Evolutionary conservation across 2,329 filamentous ascomycete species (phyloP), one percentile per base, ranked within the genome.

Genomic region (Zopfia rhizophila): DNA sequence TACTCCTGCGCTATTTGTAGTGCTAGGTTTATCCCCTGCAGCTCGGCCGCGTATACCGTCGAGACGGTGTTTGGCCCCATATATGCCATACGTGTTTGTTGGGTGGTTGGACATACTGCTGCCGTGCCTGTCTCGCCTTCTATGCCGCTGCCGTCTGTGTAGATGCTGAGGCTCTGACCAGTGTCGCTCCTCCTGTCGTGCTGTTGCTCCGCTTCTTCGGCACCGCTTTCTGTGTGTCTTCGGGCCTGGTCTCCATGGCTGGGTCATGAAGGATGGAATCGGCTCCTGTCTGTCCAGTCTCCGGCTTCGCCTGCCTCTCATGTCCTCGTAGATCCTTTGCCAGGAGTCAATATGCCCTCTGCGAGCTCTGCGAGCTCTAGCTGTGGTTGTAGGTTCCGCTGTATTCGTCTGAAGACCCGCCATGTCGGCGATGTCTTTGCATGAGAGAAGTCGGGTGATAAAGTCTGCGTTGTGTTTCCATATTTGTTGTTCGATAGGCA

Each of bases 61-160:
- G 31, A 58, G 14, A 31, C 38, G 29, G 35, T 47, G 16, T 42
- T 28, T 43, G 21, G 29, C 3, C 50, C 50, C 17, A 60, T 44
- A 23, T 60, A 44, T 35, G 43, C 41, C n/a, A 40, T 45, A 24
- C 30, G 36, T 24, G 37, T 43, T 38, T 56, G n/a, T 33, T 60
- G 24, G 19, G 23, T 54, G 10, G 51, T 39, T 25, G 40, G 57
- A 25, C 46, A 60, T 8, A 56, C 40, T 35, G 46, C 55, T 22
- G 36, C 44, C 10, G 52, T 51, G 11, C 54, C 44, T 21, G 45
- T 58, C 31, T 52, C 32, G 23, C 46, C 40, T n/a, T 58, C 31
- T 29, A 56, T 60, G 11, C 57, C 38, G 36, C 58, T 61, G 5
- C 58, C 38, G 32, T 61, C 51, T 33, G 45, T 61, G 38, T 55